Evolutionary conservation across 768 basidiomycete genomes (phyloP).

Genomic region (Boletus subcaerulescens): DNA sequence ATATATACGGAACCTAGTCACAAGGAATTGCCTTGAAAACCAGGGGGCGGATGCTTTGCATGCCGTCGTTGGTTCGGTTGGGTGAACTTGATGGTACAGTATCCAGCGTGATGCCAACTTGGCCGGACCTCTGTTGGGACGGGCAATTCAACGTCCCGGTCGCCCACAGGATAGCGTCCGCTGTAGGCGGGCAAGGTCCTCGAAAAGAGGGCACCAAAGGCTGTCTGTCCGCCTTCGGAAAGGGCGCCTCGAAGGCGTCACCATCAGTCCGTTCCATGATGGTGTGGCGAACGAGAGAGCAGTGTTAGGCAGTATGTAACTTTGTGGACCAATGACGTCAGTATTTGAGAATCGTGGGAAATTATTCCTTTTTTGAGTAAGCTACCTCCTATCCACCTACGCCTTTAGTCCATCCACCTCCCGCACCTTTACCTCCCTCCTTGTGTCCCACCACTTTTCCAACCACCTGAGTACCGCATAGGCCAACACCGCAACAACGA

Average conservation of each 20-base stretch:
- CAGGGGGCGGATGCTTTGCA: slow-evolving; percentile 10
- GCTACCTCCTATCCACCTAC: background rate
- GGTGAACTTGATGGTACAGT: slow-evolving; percentile 26
- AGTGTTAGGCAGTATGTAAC: too few relatives aligned
- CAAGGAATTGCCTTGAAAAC: slow-evolving; percentile 17
- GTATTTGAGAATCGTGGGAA: background rate
- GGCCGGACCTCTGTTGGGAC: slow-evolving; percentile 8
- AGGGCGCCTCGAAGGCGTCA: background rate
- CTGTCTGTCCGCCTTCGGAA: background rate
- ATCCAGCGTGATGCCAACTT: slow-evolving; percentile 27
- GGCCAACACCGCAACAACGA: slow-evolving; percentile 29
- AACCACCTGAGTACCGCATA: slow-evolving; percentile 31
- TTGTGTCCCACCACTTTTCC: slow-evolving; percentile 22
- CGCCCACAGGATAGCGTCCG: slow-evolving; percentile 31
- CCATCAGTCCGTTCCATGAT: background rate
- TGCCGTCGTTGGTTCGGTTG: slow-evolving; percentile 12
- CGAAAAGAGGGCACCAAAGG: slow-evolving; percentile 20
- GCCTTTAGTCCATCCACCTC: background rate
- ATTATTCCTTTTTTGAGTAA: background rate
- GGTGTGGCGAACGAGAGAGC: background rate
- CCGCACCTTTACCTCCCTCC: background rate
- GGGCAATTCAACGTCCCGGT: slow-evolving; percentile 33
- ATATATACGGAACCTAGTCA: background rate
- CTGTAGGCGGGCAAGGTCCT: slow-evolving; percentile 30
- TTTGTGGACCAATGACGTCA: too few relatives aligned